Conservation (phyloP, 2,329 filamentous ascomycete species). For the Pestalotiopsis sp. region DNA sequence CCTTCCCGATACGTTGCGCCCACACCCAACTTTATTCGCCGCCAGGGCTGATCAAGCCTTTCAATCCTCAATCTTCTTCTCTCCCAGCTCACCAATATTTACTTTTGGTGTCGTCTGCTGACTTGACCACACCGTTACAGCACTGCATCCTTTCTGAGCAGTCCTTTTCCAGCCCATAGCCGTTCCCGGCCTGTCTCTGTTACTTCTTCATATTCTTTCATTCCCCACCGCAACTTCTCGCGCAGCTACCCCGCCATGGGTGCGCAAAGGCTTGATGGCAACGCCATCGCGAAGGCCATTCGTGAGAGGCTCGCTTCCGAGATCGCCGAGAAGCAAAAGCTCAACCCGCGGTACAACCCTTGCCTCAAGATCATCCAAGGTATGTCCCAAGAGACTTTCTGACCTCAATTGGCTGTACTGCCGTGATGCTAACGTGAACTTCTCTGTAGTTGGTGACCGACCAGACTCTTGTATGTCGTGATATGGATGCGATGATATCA, state of each 20-base stretch:
- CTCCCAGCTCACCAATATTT: background rate
- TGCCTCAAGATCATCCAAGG: slow-evolving; percentile 94
- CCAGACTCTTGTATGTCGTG: slow-evolving; percentile 79
- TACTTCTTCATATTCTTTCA: background rate
- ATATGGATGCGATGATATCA: slow-evolving; percentile 11
- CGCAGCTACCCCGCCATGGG: slow-evolving; percentile 69
- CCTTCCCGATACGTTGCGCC: slow-evolving; percentile 3
- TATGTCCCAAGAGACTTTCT: slow-evolving; percentile 41
- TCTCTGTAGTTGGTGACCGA: slow-evolving; percentile 76
- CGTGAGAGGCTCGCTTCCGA: slow-evolving; percentile 79
- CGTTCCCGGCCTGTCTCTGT: background rate
- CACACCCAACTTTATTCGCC: slow-evolving; percentile 8
- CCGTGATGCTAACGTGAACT: background rate
- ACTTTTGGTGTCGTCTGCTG: background rate
- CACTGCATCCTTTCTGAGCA: background rate
- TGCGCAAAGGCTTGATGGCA: slow-evolving; percentile 93
- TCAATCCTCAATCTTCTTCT: background rate
- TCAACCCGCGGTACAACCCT: slow-evolving; percentile 86
- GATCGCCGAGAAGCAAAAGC: slow-evolving; percentile 78
- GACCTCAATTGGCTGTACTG: background rate
- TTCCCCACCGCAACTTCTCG: slow-evolving; percentile 38
- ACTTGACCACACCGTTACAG: background rate
- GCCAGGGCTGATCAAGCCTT: background rate
- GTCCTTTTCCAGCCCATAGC: background rate
- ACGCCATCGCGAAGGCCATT: slow-evolving; percentile 89